Evolutionary conservation across 2,329 filamentous ascomycete genomes (phyloP).

Genomic region (Biscogniauxia mediterranea): DNA sequence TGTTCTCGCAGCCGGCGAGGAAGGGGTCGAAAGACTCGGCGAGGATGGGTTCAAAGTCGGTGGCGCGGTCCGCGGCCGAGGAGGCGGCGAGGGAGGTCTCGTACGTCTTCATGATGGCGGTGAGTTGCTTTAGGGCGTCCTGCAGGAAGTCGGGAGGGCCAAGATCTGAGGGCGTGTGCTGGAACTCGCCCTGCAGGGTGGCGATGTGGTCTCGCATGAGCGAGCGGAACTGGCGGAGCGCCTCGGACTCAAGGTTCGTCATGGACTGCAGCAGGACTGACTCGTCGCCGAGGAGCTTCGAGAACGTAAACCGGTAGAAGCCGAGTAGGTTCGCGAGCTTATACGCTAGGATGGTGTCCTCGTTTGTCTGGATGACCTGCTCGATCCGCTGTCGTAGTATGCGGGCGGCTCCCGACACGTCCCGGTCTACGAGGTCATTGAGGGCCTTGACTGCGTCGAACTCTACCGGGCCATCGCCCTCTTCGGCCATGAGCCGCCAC

Average conservation of each 20-base stretch:
- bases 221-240: constrained; percentile 77
- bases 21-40: constrained; percentile 84
- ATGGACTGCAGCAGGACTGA: constrained; percentile 71
- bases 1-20: constrained; percentile 68
- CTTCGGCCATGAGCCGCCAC: constrained; percentile 68
- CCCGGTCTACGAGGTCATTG: constrained; percentile 81
- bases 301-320: constrained; percentile 86
- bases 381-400: constrained; percentile 88
- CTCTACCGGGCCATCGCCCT: constrained; percentile 46
- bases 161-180: constrained; percentile 69
- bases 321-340: constrained; percentile 84
- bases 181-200: constrained; percentile 69
- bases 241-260: constrained; percentile 67
- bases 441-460: constrained; percentile 84
- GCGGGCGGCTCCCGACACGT: constrained; percentile 76
- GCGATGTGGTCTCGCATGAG: constrained; percentile 79
- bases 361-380: constrained; percentile 88
- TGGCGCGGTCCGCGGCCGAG: constrained; percentile 52
- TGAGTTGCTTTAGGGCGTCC: constrained; percentile 76
- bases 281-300: constrained; percentile 69
- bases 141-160: constrained; percentile 76
- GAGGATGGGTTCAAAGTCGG: constrained; percentile 73
- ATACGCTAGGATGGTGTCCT: constrained; percentile 85
- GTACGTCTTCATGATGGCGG: constrained; percentile 78
- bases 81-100: constrained; percentile 68